Evolutionary conservation across 768 basidiomycete genomes (phyloP).

Genomic region (Lentinus tigrinus): DNA sequence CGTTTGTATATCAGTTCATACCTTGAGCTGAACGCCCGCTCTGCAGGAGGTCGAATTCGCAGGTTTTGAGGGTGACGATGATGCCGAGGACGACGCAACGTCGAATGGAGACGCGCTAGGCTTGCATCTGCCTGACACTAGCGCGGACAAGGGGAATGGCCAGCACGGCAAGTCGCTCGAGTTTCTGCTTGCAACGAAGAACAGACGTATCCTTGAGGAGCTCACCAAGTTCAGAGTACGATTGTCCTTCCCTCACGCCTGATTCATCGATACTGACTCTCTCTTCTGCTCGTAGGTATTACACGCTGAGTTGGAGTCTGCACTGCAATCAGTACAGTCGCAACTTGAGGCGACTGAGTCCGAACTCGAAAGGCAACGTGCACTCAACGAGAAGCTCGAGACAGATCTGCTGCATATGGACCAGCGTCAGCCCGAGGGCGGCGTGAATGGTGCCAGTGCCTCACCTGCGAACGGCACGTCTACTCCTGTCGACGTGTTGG

Average conservation of each 20-base stretch:
- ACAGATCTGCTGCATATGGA: conserved; percentile 86
- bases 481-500: conserved; percentile 54
- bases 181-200: conserved; percentile 88
- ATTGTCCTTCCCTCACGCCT: neutral
- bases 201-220: conserved; percentile 89
- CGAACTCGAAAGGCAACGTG: conserved; percentile 76
- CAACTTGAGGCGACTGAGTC: conserved; percentile 55
- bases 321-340: conserved; percentile 54
- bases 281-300: conserved; percentile 57
- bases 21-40: neutral
- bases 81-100: conserved; percentile 43
- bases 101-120: conserved; percentile 45
- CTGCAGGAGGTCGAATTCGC: conserved; percentile 93
- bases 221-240: conserved; percentile 85
- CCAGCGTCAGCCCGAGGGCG: conserved; percentile 45
- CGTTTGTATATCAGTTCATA: neutral
- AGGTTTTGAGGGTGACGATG: conserved; percentile 74
- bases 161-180: conserved; percentile 84
- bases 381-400: conserved; percentile 88
- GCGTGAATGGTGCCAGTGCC: conserved; percentile 24
- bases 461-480: conserved; percentile 25
- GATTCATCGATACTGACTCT: neutral
- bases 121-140: conserved; percentile 81
- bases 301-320: conserved; percentile 76
- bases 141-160: conserved; percentile 77